phyloP scores from a whole-genome alignment of 352 stramenopile species.

The Phytophthora pluvialis region DNA sequence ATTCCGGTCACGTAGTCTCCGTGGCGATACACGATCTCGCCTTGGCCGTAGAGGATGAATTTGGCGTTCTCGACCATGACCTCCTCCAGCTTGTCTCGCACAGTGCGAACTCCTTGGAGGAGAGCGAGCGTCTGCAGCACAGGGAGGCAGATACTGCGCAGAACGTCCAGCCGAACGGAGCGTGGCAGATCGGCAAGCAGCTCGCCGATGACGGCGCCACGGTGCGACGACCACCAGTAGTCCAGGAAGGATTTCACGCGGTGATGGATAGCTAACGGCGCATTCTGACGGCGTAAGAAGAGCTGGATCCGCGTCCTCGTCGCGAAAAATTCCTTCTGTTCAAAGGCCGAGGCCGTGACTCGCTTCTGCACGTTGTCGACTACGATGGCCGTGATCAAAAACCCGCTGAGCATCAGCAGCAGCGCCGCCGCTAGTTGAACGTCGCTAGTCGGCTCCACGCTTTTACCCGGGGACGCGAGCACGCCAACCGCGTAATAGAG shows the following conservation, averaged over 20 bases:
- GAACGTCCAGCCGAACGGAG: constrained; percentile 51
- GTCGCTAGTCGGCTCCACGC: constrained; percentile 47
- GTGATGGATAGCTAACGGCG: constrained; percentile 49
- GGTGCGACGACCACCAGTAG: constrained; percentile 74
- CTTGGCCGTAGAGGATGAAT: constrained; percentile 67
- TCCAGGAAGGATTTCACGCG: constrained; percentile 69
- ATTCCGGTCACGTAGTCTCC: constrained; percentile 61
- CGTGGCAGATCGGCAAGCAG: constrained; percentile 57
- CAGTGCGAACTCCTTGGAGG: constrained; percentile 38
- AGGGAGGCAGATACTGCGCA: constrained; percentile 51
- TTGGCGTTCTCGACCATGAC: constrained; percentile 55
- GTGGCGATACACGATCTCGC: constrained; percentile 60
- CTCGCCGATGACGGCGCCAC: constrained; percentile 53
- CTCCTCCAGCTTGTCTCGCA: constrained; percentile 44
- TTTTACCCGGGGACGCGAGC: constrained; percentile 49
- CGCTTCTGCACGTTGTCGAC: constrained; percentile 63
- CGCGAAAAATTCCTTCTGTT: constrained; percentile 67
- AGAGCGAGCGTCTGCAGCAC: constrained; percentile 53
- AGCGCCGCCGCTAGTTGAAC: constrained; percentile 44
- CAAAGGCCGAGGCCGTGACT: constrained; percentile 57
- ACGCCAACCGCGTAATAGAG: constrained; percentile 52
- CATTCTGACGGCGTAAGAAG: constrained; percentile 60
- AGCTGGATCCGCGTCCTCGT: constrained; percentile 58
- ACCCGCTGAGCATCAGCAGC: constrained; percentile 55
- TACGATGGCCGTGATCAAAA: constrained; percentile 50